Percentiles rank a stretch among this genome's conserved stretches.
These are phyloP conservation scores for Begonia fuchsioides DNA, from an alignment of 306 rosid genomes.

Conservation along the genomic window DNA sequence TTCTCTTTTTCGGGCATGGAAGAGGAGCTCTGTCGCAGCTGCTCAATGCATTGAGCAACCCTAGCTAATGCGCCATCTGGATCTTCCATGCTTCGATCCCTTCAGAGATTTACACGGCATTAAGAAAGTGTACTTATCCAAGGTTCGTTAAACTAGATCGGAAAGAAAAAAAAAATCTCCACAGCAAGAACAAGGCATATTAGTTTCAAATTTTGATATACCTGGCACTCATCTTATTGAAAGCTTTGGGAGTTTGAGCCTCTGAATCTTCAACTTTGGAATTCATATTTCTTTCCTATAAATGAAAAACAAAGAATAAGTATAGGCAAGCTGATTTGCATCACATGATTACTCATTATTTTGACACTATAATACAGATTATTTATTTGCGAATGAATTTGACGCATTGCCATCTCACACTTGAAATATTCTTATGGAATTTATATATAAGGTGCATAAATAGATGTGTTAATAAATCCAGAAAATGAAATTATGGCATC, in stretches of 20 bases:
- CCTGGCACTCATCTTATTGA: slow-evolving; percentile 79
- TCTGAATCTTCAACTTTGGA: slow-evolving; percentile 65
- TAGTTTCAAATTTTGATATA: slow-evolving; percentile 21
- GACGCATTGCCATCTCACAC: no score
- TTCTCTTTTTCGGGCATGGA: slow-evolving; percentile 76
- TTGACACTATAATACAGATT: no score
- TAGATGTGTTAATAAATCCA: no score
- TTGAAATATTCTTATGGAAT: no score
- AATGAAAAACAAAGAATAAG: slow-evolving; percentile 8
- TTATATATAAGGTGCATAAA: no score
- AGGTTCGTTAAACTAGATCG: background rate
- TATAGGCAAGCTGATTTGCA: no score
- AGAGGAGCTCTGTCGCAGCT: slow-evolving; percentile 77
- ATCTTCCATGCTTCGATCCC: slow-evolving; percentile 99
- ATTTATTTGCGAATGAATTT: no score
- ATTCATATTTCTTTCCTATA: slow-evolving; percentile 77
- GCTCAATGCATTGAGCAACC: slow-evolving; percentile 99
- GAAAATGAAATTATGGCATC: no score
- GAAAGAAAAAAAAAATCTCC: background rate
- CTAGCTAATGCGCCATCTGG: slow-evolving; percentile 97
- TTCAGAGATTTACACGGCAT: slow-evolving; percentile 26
- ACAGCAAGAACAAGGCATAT: slow-evolving; percentile 2
- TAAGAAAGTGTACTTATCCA: background rate
- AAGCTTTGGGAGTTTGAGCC: slow-evolving; percentile 86
- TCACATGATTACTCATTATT: no score